A percentile compares a stretch with the other conserved stretches of the same genome.
These are phyloP conservation scores for Mercurialis annua DNA, from an alignment of 345 rosid genomes.

Conservation along the genomic window DNA sequence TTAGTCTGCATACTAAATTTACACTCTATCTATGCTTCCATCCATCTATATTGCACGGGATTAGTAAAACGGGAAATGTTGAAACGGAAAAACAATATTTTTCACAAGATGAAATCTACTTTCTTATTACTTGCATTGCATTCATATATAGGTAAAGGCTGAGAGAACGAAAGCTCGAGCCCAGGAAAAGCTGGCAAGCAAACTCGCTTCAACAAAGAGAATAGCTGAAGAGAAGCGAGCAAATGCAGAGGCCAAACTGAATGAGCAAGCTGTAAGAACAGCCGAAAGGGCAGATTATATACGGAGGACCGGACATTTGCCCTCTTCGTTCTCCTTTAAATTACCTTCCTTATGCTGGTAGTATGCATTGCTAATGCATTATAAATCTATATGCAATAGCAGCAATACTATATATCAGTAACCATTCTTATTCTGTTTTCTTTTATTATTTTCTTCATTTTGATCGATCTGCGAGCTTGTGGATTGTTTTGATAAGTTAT, in stretches of 20 bases:
- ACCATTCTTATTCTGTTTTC: not conserved
- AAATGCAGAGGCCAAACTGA: slow-evolving; percentile 73
- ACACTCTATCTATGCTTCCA: too few relatives aligned
- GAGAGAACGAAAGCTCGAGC: slow-evolving; percentile 90
- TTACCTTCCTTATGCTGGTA: slow-evolving; percentile 79
- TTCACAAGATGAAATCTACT: not conserved
- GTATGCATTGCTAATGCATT: slow-evolving; percentile 21
- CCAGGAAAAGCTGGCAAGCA: slow-evolving; percentile 63
- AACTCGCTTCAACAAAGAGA: slow-evolving; percentile 68
- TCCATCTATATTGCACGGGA: too few relatives aligned
- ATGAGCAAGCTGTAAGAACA: slow-evolving; percentile 69
- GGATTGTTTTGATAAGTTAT: slow-evolving; percentile 3
- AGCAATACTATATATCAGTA: not conserved
- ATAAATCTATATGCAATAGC: slow-evolving; percentile 6
- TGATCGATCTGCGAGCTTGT: slow-evolving; percentile 10
- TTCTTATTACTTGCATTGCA: not conserved
- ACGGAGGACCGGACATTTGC: slow-evolving; percentile 83
- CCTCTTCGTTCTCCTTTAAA: slow-evolving; percentile 66
- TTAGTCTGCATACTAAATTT: too few relatives aligned
- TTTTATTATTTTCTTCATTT: not conserved
- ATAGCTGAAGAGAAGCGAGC: slow-evolving; percentile 82
- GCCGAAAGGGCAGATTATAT: slow-evolving; percentile 80
- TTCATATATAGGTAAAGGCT: slow-evolving; percentile 64
- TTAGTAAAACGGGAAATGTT: not conserved
- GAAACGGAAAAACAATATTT: not conserved